Conservation (phyloP, 306 rosid genomes). For the Cicer cuneatum region DNA sequence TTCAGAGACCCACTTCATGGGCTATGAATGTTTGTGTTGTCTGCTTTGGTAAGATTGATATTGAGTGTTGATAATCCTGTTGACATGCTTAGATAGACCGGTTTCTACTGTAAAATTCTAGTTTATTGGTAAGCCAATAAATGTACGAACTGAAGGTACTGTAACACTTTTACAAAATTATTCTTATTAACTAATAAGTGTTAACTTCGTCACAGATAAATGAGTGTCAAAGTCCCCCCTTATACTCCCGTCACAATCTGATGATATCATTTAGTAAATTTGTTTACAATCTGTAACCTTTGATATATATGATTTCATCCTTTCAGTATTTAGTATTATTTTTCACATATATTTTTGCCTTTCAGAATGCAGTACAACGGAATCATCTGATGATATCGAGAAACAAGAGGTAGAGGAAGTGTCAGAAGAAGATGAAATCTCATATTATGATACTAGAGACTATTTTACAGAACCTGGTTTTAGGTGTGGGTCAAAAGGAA, state of each 20-base stretch:
- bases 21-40: constrained; percentile 1
- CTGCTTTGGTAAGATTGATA: neutral
- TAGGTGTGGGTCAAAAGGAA: constrained; percentile 54
- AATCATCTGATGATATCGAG: constrained; percentile 89
- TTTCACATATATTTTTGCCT: constrained; percentile 42
- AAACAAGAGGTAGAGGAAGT: constrained; percentile 89
- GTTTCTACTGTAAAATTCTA: constrained; percentile 3
- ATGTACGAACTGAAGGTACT: constrained; percentile 22
- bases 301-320: constrained; percentile 13
- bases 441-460: constrained; percentile 74
- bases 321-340: constrained; percentile 23
- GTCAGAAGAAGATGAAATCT: constrained; percentile 85
- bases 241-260: neutral
- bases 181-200: no score
- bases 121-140: neutral
- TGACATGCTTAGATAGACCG: constrained; percentile 8
- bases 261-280: constrained; percentile 27
- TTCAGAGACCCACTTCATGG: constrained; percentile 18
- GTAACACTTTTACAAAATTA: no score
- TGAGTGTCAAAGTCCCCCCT: no score
- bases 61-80: neutral
- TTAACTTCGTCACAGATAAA: no score
- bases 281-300: constrained; percentile 31
- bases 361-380: constrained; percentile 93
- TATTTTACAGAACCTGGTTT: constrained; percentile 66